Base-by-base conservation (phyloP, 1,284 basidiomycete species). In the Rhizopogon parksii region DNA sequence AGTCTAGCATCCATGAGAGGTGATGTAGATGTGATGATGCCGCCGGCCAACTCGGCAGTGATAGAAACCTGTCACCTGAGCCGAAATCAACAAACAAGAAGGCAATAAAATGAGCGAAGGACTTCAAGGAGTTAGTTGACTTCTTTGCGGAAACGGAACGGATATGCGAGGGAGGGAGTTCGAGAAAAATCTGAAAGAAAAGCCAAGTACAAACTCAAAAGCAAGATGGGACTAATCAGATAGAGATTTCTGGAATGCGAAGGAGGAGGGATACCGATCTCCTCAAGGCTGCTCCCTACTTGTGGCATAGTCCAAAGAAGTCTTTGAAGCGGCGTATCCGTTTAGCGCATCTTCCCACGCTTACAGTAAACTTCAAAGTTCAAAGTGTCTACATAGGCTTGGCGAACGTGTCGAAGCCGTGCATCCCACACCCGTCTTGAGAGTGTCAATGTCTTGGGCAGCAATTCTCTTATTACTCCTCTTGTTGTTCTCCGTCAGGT, bases 1-100 rank as follows among this genome's bases (percentile, higher is more conserved):
- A 71, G 63, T 17, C 66, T 68, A 9, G 53, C 50, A 53, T 66
- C 62, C 66, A 66, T 68, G 32, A 40, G 27, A 39, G 40, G 34
- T 32, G 40, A 32, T 35, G 27, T 7, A 12, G 27, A 12, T 35
- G 48, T 8, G 14, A 37, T 30, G 27, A 17, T 32, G 17, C 11
- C 42, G 17, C 27, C 11, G 11, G 25, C 40, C 27, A 11, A 30
- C 1, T 27, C 30, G 30, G 30, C 11, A 32, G 30, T 12, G 30
- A 12, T 32, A 11, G 4, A 32, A 32, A 32, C 17, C 15, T 15
- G 17, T 32, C 14, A n/a, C 12, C 17, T 32, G 12, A 32, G 4
- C 17, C 30, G 42, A 43, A 36, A 43, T 17, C 17, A 15, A 43
- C 7, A 12, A 25, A 4, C 40, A n/a, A 40, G n/a, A 40, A 15